Base-by-base conservation (phyloP, 768 basidiomycete genomes). In the Clitopilus hobsonii region DNA sequence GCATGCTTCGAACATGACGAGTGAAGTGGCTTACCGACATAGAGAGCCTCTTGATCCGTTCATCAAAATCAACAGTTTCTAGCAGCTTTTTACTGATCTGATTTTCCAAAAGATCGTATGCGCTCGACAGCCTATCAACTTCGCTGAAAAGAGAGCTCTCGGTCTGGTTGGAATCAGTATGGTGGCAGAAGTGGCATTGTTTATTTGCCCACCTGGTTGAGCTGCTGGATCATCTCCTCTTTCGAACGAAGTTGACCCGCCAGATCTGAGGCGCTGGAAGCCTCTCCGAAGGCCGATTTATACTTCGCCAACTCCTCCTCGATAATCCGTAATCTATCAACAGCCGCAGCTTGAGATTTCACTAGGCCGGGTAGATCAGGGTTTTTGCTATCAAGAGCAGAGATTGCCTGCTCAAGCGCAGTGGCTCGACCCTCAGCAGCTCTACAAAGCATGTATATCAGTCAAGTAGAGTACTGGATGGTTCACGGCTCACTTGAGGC, bases 41-140 rank as follows among this genome's bases (percentile, higher is more conserved):
- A 16, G 72, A 72, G 38, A 75, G 70, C 63, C 86, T 89, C 49
- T 74, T 71, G 51, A 95, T 63, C 55, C 81, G 83, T 23, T 91
- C 88, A 66, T 98, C 95, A 60, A 86, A 71, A 5, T 70, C 74
- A 23, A 78, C 72, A n/a, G 97, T 76, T 53, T 94, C 89, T 60
- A 91, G 91, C 1, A 94, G 82, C 69, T 96, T 97, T 67, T 78
- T 88, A 62, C 88, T 84, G 32, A 93, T 79, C 60, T 92, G 90
- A 28, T 79, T 78, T 58, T 95, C 91, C 22, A 94, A 75, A 22
- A 78, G 71, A 63, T 96, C 92, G 91, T 94, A 98, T 0, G 92
- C 85, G 28, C 84, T 79, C 14, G 94, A 92, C 14, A 99, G 64
- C 58, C 85, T 85, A 57, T 96, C 94, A 5, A 98, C 71, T 69